These are phyloP conservation scores for Aegilops speltoides DNA, from an alignment of 176 grass and related monocot genomes.

Conservation along the genomic window DNA sequence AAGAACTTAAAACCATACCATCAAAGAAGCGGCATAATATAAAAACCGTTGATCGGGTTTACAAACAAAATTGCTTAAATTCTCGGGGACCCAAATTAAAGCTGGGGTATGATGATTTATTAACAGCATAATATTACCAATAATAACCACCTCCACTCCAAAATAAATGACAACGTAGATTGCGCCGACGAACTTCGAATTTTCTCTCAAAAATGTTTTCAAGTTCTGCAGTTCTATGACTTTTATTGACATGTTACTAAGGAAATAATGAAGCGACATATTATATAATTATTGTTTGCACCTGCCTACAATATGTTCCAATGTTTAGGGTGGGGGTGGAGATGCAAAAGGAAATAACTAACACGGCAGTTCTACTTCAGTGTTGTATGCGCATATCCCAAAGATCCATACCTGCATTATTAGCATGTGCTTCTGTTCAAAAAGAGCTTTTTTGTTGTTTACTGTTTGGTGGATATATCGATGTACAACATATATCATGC, in stretches of 20 bases:
- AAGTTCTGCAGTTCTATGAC: no score
- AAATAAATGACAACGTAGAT: neutral
- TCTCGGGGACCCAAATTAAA: neutral
- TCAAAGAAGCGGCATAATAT: neutral
- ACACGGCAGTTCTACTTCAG: neutral
- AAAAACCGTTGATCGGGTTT: neutral
- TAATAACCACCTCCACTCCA: neutral
- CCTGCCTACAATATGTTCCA: neutral
- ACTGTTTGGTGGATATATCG: neutral
- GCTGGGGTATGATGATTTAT: neutral
- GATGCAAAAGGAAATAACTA: neutral
- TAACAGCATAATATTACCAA: neutral
- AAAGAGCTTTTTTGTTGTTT: constrained; percentile 5
- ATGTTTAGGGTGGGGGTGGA: neutral
- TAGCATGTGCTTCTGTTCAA: neutral
- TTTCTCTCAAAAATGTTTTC: no score
- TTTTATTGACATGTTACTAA: no score
- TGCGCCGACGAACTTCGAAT: neutral
- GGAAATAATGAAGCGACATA: neutral
- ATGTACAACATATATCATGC: neutral
- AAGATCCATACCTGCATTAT: neutral
- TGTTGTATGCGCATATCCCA: neutral
- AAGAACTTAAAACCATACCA: neutral
- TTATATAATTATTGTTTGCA: neutral
- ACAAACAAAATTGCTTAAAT: neutral